A percentile compares a stretch with the other conserved stretches of the same genome.
Evolutionary conservation across 306 rosid species (phyloP).

Genomic region (Canavalia ensiformis): DNA sequence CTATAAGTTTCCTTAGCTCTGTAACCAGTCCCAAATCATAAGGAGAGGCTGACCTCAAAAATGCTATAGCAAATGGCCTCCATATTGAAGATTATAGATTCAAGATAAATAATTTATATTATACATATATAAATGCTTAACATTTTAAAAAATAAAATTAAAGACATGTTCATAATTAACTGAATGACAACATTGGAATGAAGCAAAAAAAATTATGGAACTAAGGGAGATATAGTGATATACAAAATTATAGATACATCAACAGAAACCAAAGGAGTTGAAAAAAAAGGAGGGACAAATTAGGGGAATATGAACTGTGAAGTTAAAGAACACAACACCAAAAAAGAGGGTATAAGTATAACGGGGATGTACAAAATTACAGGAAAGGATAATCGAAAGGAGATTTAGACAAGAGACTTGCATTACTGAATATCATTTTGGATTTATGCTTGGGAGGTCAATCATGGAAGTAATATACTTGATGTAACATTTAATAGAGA

Average conservation of each 20-base stretch:
- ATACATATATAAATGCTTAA: neutral
- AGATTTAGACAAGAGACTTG: too few relatives aligned
- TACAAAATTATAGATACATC: too few relatives aligned
- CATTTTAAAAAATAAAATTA: neutral
- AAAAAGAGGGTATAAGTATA: too few relatives aligned
- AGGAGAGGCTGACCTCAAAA: neutral
- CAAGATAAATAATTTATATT: neutral
- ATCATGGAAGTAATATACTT: neutral
- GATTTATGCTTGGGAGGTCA: neutral
- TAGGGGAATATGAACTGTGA: neutral
- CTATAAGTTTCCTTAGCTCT: conserved; percentile 1
- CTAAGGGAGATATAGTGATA: neutral
- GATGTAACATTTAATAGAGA: neutral
- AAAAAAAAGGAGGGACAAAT: neutral
- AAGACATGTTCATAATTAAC: neutral
- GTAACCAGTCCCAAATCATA: neutral
- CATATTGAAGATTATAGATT: neutral
- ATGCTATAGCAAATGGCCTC: neutral
- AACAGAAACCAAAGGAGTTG: neutral
- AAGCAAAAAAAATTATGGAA: neutral
- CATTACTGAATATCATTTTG: too few relatives aligned
- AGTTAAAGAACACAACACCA: too few relatives aligned
- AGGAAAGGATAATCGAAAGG: too few relatives aligned
- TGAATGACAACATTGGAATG: neutral
- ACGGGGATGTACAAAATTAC: too few relatives aligned